Conservation (phyloP, 2,329 filamentous ascomycete genomes). For the Alternaria gansuensis region DNA sequence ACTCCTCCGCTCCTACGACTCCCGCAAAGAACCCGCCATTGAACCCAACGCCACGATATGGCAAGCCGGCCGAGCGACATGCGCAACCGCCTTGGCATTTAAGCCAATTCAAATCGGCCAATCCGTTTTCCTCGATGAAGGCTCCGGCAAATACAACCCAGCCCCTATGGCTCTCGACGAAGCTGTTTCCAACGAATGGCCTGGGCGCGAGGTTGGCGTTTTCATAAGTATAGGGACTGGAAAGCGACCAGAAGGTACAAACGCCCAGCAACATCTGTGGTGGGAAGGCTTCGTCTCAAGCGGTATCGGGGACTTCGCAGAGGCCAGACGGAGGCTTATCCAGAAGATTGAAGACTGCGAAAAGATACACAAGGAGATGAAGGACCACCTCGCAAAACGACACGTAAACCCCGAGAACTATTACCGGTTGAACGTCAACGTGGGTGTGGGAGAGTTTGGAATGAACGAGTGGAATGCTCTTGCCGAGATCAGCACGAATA, state of each 20-base stretch:
- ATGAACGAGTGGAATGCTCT: conserved; percentile 98
- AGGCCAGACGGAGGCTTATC: conserved; percentile 84
- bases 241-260: conserved; percentile 77
- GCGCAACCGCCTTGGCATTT: conserved; percentile 88
- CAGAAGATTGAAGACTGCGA: conserved; percentile 96
- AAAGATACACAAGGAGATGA: conserved; percentile 86
- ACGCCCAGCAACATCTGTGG: conserved; percentile 77
- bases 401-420: conserved; percentile 90
- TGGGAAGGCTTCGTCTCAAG: conserved; percentile 84
- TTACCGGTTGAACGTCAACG: conserved; percentile 94
- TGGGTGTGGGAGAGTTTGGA: conserved; percentile 94
- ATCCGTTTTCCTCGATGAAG: conserved; percentile 92
- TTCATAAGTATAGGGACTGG: conserved; percentile 96
- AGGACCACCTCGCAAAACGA: conserved; percentile 77
- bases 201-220: conserved; percentile 88
- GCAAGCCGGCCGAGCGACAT: conserved; percentile 96
- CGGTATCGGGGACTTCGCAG: conserved; percentile 84
- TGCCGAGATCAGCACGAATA: conserved; percentile 94
- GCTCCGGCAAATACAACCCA: conserved; percentile 90
- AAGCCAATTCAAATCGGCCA: conserved; percentile 96
- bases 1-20: conserved; percentile 92
- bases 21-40: conserved; percentile 85
- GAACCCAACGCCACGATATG: conserved; percentile 96
- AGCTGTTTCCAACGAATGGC: conserved; percentile 92
- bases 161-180: conserved; percentile 86